These are phyloP conservation scores for Hymenoscyphus occultus DNA, from an alignment of 2,329 filamentous ascomycete genomes.

Conservation along the genomic window DNA sequence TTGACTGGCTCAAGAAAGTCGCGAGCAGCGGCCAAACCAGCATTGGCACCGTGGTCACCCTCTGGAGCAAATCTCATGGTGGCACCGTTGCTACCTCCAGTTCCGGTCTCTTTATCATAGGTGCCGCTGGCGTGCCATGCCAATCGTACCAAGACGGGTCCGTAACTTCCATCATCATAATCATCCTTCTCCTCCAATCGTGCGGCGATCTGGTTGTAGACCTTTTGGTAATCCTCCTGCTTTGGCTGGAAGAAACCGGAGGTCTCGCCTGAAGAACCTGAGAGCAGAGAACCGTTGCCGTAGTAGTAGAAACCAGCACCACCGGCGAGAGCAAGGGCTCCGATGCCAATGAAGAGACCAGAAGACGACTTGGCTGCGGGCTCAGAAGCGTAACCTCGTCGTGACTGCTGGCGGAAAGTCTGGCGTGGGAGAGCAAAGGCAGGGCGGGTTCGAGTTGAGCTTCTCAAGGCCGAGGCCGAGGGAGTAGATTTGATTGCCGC, in stretches of 20 bases:
- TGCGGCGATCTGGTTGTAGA: conserved; percentile 83
- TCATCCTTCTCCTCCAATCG: conserved; percentile 84
- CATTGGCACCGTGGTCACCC: conserved; percentile 87
- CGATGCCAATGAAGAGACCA: conserved; percentile 56
- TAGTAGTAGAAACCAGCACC: conserved; percentile 67
- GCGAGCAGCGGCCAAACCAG: conserved; percentile 79
- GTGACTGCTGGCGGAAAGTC: conserved; percentile 69
- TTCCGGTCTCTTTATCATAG: conserved; percentile 82
- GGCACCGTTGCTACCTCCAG: conserved; percentile 91
- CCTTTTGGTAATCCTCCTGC: conserved; percentile 88
- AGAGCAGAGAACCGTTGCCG: conserved; percentile 42
- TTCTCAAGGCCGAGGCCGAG: conserved; percentile 52
- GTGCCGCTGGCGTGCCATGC: conserved; percentile 95
- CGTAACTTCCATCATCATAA: conserved; percentile 96
- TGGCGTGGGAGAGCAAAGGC: conserved; percentile 61
- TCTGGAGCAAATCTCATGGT: conserved; percentile 96
- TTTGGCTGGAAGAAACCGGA: conserved; percentile 65
- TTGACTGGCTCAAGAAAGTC: conserved; percentile 94
- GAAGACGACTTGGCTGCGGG: conserved; percentile 56
- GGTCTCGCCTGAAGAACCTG: conserved; percentile 41
- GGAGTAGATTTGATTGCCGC: conserved; percentile 36
- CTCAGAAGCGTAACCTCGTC: conserved; percentile 77
- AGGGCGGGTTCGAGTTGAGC: conserved; percentile 50
- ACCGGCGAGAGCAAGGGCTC: conserved; percentile 55
- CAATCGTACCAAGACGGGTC: conserved; percentile 83